A percentile compares a stretch with the other conserved stretches of the same genome.
These are phyloP conservation scores for Kwoniella shivajii DNA, from an alignment of 1,284 basidiomycete genomes.

Conservation along the genomic window DNA sequence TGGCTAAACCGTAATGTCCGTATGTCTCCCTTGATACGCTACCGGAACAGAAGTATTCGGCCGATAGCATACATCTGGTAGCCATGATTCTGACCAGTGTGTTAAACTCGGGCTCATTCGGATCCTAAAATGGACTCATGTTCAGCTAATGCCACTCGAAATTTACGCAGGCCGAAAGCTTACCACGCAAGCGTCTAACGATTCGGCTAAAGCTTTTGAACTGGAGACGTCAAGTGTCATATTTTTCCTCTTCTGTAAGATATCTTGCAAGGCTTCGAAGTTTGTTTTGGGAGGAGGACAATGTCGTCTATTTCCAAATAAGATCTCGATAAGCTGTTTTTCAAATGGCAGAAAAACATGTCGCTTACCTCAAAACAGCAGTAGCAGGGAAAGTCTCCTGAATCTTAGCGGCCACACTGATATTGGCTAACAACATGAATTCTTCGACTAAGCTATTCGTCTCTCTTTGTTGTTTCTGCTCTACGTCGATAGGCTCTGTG, in stretches of 20 bases:
- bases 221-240: slow-evolving; percentile 88
- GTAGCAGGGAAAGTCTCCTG: slow-evolving; percentile 95
- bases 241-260: slow-evolving; percentile 81
- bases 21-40: slow-evolving; percentile 90
- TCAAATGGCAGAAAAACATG: not conserved
- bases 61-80: slow-evolving; percentile 96
- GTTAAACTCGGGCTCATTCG: slow-evolving; percentile 84
- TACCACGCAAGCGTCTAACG: slow-evolving; percentile 84
- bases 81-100: slow-evolving; percentile 99
- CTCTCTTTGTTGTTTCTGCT: slow-evolving; percentile 90
- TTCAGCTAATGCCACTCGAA: not conserved
- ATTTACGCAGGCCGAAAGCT: slow-evolving; percentile 41
- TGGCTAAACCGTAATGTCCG: slow-evolving; percentile 95
- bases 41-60: slow-evolving; percentile 97
- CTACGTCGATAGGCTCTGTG: slow-evolving; percentile 94
- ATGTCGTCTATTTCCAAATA: slow-evolving; percentile 69
- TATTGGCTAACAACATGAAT: slow-evolving; percentile 98
- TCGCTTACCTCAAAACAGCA: slow-evolving; percentile 71
- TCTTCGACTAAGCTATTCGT: slow-evolving; percentile 98
- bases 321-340: not conserved
- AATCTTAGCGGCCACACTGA: slow-evolving; percentile 88
- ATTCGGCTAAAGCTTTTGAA: slow-evolving; percentile 86
- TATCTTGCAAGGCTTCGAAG: slow-evolving; percentile 94
- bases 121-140: slow-evolving; percentile 61
- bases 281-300: slow-evolving; percentile 88